Evolutionary conservation across 768 basidiomycete genomes (phyloP), one percentile per base, ranked within the genome.

Genomic region (Tricholoma sp.): DNA sequence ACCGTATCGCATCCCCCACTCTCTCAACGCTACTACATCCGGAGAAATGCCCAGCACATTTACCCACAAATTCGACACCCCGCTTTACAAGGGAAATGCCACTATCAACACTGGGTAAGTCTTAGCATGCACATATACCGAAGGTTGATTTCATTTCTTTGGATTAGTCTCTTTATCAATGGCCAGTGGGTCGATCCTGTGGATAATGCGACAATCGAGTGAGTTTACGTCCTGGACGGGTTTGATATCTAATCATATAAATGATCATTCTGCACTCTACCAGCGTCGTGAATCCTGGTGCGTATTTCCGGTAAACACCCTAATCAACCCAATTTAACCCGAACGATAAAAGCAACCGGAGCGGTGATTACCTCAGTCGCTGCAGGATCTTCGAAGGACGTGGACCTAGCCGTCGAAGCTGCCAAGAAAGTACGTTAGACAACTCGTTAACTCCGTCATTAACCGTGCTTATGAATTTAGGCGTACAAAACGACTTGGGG

Each of bases 131-230:
- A n/a, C n/a, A n/a, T n/a, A n/a, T n/a, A n/a, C n/a, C n/a, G 3
- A 14, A 19, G 1, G 18, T 19, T 43, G 41, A 43, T 19, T 16
- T n/a, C 24, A 5, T 27, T 19, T 41, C 39, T 1, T 43, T 43
- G 41, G 19, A 43, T 8, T 3, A 87, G 89, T 29, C 64, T 91
- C 55, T 91, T 84, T 75, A 89, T 93, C 67, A 76, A 82, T 64
- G 84, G 84, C 61, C 66, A 89, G 69, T 92, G 81, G 64, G 72
- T 81, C 12, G 82, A 84, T 34, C 83, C 84, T 18, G 74, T 76
- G 18, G 73, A 80, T 5, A 69, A 73, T 1, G 79, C 74, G n/a
- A 81, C 79, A n/a, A 85, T 91, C 66, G 85, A 89, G 88, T 89
- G 64, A 67, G 86, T 19, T 32, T 32, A 24, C 8, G 52, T 39